These are phyloP conservation scores for Dothidotthia symphoricarpi DNA, from an alignment of 2,329 filamentous ascomycete species.

Conservation along the genomic window DNA sequence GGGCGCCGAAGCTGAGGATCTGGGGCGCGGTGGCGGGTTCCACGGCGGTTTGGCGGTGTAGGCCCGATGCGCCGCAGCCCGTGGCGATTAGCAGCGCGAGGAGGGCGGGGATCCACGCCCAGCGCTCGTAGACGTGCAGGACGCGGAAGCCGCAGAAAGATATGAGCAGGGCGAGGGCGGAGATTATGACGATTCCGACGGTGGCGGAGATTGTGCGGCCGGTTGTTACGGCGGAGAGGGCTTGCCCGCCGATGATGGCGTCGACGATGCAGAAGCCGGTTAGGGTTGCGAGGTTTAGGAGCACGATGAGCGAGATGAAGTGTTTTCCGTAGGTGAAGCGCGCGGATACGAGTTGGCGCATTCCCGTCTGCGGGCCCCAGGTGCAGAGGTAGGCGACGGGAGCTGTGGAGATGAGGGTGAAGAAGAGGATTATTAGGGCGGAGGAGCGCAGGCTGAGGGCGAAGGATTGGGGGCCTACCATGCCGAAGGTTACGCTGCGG, in stretches of 20 bases:
- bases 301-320: constrained; percentile 58
- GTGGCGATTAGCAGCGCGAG: constrained; percentile 56
- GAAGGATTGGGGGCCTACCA: constrained; percentile 58
- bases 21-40: constrained; percentile 47
- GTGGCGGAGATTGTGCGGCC: constrained; percentile 49
- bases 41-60: constrained; percentile 50
- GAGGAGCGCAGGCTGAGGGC: constrained; percentile 58
- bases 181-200: constrained; percentile 62
- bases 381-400: constrained; percentile 59
- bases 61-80: constrained; percentile 53
- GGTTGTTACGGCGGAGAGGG: constrained; percentile 35
- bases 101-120: constrained; percentile 57
- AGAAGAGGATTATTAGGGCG: constrained; percentile 62
- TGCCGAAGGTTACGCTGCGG: constrained; percentile 60
- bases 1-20: constrained; percentile 58
- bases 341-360: constrained; percentile 66
- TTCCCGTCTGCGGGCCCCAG: constrained; percentile 60
- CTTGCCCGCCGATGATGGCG: constrained; percentile 59
- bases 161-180: constrained; percentile 56
- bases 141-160: constrained; percentile 60
- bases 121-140: constrained; percentile 59
- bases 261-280: constrained; percentile 64
- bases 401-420: constrained; percentile 56
- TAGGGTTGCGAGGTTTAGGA: constrained; percentile 63
- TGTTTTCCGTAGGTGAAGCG: constrained; percentile 59